phyloP scores from a whole-genome alignment of 1,284 basidiomycete genomes.

The Inonotus hispidus region DNA sequence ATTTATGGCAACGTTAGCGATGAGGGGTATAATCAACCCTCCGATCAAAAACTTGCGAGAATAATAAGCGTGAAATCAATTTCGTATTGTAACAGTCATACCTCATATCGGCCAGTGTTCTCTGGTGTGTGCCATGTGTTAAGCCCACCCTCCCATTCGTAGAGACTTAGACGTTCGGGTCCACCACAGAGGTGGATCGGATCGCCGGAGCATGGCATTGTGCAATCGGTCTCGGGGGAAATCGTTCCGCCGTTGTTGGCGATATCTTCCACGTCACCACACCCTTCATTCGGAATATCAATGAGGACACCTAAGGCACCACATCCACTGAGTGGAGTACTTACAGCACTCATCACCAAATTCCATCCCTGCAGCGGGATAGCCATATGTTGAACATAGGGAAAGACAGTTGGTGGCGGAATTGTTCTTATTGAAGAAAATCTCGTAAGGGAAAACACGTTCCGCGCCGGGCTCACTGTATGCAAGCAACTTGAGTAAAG shows the following conservation, averaged over 20 bases:
- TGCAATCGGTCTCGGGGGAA: slow-evolving; percentile 48
- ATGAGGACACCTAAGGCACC: not conserved
- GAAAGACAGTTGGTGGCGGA: slow-evolving; percentile 54
- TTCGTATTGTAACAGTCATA: not conserved
- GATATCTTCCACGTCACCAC: slow-evolving; percentile 59
- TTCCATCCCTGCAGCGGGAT: slow-evolving; percentile 59
- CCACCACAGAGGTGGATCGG: slow-evolving; percentile 61
- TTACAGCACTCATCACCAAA: slow-evolving; percentile 28
- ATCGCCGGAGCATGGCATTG: slow-evolving; percentile 59
- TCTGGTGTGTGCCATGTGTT: slow-evolving; percentile 57
- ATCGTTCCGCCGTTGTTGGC: slow-evolving; percentile 34
- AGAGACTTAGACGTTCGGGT: slow-evolving; percentile 38
- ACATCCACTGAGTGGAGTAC: not conserved
- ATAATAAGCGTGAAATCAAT: not conserved
- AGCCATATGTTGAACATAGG: slow-evolving; percentile 63
- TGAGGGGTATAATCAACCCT: slow-evolving; percentile 63
- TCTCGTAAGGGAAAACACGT: slow-evolving; percentile 55
- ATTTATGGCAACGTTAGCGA: slow-evolving; percentile 71
- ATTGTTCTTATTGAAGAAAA: slow-evolving; percentile 55
- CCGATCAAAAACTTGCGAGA: slow-evolving; percentile 47
- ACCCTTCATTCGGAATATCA: slow-evolving; percentile 39
- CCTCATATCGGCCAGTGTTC: slow-evolving; percentile 60
- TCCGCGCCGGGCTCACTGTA: slow-evolving; percentile 30
- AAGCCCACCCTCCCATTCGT: slow-evolving; percentile 55
- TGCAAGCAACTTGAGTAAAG: not conserved